Conservation (phyloP, 306 rosid genomes). For the Glycine soja region DNA sequence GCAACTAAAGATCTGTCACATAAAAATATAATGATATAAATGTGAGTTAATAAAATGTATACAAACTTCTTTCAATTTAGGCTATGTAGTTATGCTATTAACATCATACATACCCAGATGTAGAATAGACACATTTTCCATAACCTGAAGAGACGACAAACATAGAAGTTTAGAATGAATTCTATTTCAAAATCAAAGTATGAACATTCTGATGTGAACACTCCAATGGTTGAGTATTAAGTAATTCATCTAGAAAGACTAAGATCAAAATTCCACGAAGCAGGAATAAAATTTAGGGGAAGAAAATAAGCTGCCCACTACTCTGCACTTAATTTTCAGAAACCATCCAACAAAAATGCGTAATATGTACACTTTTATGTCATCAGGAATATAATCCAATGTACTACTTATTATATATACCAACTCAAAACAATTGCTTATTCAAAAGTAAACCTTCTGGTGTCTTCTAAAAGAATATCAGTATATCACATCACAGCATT, state of each 20-base stretch:
- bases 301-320: no score
- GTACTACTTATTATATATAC: conserved; percentile 1
- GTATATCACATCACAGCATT: neutral
- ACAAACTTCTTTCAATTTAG: conserved; percentile 21
- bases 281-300: no score
- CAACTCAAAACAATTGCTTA: conserved; percentile 7
- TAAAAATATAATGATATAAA: neutral
- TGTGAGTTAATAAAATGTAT: neutral
- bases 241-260: neutral
- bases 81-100: neutral
- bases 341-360: conserved; percentile 13
- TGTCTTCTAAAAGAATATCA: conserved; percentile 13
- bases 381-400: conserved; percentile 36
- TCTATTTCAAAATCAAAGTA: neutral
- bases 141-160: conserved; percentile 63
- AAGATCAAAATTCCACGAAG: conserved; percentile 1
- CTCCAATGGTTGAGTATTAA: neutral
- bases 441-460: conserved; percentile 18
- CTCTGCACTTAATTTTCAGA: conserved; percentile 33
- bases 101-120: conserved; percentile 69
- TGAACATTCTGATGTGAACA: neutral
- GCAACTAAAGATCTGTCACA: conserved; percentile 64
- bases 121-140: conserved; percentile 68
- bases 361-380: conserved; percentile 23
- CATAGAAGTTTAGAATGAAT: conserved; percentile 27